phyloP scores from a whole-genome alignment of 768 basidiomycete genomes.

The Boletus sensibilis region DNA sequence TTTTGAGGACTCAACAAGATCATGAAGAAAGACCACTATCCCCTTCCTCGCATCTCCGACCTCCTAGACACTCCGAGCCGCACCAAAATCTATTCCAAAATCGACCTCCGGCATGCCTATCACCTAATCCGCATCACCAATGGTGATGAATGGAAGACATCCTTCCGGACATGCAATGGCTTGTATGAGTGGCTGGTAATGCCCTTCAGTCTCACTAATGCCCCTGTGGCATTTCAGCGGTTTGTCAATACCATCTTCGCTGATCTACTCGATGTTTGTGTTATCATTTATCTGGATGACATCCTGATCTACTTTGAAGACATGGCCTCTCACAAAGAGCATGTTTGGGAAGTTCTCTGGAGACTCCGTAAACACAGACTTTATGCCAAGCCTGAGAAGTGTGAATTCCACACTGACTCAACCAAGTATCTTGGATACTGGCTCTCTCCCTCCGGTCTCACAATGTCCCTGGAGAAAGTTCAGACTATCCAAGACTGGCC shows the following conservation, averaged over 20 bases:
- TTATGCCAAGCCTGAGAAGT: background rate
- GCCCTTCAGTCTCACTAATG: too few species aligned
- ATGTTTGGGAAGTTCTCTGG: background rate
- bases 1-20: constrained; percentile 34
- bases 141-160: background rate
- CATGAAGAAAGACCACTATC: constrained; percentile 30
- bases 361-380: background rate
- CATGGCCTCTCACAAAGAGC: background rate
- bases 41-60: background rate
- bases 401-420: background rate
- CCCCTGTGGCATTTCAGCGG: too few species aligned
- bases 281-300: constrained; percentile 44
- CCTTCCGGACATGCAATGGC: background rate
- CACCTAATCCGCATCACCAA: too few species aligned
- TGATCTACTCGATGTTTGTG: constrained; percentile 28
- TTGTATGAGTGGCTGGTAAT: background rate
- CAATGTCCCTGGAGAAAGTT: background rate
- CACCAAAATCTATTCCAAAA: too few species aligned
- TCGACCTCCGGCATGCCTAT: too few species aligned
- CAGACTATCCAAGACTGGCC: background rate
- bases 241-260: constrained; percentile 21
- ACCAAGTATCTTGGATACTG: background rate
- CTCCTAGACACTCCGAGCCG: too few species aligned
- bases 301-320: constrained; percentile 40
- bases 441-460: background rate